These are phyloP conservation scores for Kokia cookei DNA, from an alignment of 441 rosid genomes.

Conservation along the genomic window DNA sequence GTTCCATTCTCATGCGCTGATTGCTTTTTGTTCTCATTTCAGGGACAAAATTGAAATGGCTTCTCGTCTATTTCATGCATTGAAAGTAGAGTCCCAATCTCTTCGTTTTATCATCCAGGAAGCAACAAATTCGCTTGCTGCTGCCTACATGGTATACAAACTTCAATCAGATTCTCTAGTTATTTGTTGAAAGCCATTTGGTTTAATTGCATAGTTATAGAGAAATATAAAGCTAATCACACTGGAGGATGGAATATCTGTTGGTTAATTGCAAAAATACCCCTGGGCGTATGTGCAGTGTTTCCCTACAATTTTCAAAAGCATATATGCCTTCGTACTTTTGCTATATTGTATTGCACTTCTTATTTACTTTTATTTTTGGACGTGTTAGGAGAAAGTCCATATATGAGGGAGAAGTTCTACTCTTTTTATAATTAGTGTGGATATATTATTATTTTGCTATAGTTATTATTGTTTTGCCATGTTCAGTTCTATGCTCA, in stretches of 20 bases:
- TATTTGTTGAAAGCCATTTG: not conserved
- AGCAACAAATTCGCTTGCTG: slow-evolving; percentile 72
- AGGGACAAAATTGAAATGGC: slow-evolving; percentile 96
- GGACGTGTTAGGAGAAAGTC: not conserved
- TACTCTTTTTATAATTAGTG: not conserved
- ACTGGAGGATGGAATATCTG: not conserved
- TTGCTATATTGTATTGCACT: not conserved
- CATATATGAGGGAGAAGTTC: not conserved
- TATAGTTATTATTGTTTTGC: not conserved
- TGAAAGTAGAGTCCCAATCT: slow-evolving; percentile 70
- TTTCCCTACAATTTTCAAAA: not conserved
- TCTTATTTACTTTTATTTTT: not conserved
- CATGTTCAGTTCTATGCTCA: not conserved
- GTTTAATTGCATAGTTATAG: not conserved
- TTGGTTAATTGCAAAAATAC: not conserved
- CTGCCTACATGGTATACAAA: slow-evolving; percentile 74
- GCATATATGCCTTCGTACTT: not conserved
- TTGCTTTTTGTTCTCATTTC: slow-evolving; percentile 19
- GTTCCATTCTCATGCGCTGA: slow-evolving; percentile 9
- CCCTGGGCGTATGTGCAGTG: not conserved
- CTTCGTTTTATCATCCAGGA: slow-evolving; percentile 82
- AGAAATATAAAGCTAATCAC: not conserved
- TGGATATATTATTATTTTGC: not conserved
- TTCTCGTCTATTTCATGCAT: slow-evolving; percentile 79
- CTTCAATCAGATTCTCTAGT: slow-evolving; percentile 6